phyloP scores from a whole-genome alignment of 257 asterid genomes.

The Solanum rostratum region DNA sequence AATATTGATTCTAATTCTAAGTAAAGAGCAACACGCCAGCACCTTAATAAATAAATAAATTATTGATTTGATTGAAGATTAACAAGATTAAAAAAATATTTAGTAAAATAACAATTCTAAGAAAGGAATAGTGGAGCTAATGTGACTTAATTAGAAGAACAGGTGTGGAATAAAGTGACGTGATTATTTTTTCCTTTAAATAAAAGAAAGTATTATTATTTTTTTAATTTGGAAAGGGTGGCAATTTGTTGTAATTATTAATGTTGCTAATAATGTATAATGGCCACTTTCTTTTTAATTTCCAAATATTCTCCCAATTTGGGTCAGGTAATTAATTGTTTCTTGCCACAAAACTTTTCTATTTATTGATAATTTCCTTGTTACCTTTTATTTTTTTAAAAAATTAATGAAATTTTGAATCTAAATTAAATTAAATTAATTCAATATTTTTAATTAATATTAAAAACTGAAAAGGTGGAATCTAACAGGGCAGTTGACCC shows the following conservation, averaged over 20 bases:
- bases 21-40: background rate
- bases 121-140: background rate
- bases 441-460: too few relatives aligned
- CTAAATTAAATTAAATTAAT: background rate
- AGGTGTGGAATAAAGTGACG: background rate
- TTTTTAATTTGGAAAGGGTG: background rate
- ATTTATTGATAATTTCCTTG: background rate
- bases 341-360: background rate
- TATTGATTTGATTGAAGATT: background rate
- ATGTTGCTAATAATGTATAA: background rate
- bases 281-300: background rate
- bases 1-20: background rate
- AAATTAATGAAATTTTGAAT: background rate
- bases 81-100: background rate
- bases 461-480: background rate
- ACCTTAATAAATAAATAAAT: background rate
- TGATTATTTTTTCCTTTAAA: background rate
- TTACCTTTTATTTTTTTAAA: background rate
- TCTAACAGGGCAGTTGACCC: background rate
- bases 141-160: background rate
- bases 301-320: background rate
- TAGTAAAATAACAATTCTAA: background rate
- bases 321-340: background rate
- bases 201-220: background rate
- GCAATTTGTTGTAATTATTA: background rate